Evolutionary conservation across 2,329 filamentous ascomycete species (phyloP).

Genomic region (Thelonectria olida): DNA sequence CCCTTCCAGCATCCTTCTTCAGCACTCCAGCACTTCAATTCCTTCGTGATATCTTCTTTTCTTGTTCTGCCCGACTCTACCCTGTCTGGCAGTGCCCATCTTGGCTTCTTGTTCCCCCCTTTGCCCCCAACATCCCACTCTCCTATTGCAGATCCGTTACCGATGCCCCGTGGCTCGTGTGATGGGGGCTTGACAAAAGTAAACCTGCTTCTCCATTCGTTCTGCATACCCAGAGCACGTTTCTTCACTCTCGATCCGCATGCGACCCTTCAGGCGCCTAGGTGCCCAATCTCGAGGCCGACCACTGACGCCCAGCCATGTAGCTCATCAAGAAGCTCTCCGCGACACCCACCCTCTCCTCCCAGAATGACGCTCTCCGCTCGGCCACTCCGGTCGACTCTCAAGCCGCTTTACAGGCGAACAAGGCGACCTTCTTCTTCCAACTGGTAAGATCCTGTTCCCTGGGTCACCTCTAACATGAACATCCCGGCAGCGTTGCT

Average conservation of each 20-base stretch:
- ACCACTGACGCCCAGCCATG: constrained; percentile 38
- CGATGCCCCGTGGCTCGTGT: constrained; percentile 23
- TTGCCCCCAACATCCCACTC: constrained; percentile 16
- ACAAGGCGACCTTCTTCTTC: constrained; percentile 99
- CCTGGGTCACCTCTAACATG: constrained; percentile 34
- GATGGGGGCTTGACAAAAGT: constrained; percentile 32
- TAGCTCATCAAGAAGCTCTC: constrained; percentile 99
- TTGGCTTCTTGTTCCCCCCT: constrained; percentile 1
- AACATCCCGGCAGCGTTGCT: constrained; percentile 46
- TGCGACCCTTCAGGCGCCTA: constrained; percentile 25
- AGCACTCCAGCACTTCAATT: background rate
- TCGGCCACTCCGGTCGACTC: constrained; percentile 68
- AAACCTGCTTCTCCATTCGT: constrained; percentile 32
- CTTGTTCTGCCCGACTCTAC: background rate
- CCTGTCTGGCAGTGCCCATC: background rate
- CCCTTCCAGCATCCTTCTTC: constrained; percentile 9
- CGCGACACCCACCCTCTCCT: constrained; percentile 83
- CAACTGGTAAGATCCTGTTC: constrained; percentile 73
- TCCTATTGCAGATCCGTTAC: constrained; percentile 22
- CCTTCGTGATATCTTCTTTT: background rate
- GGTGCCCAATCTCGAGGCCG: constrained; percentile 4
- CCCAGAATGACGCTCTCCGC: constrained; percentile 73
- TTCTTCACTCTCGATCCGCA: constrained; percentile 25
- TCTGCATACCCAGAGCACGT: constrained; percentile 30
- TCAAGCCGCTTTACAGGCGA: constrained; percentile 91